These are phyloP conservation scores for Tuber brumale DNA, from an alignment of 495 filamentous ascomycete genomes.

Conservation along the genomic window DNA sequence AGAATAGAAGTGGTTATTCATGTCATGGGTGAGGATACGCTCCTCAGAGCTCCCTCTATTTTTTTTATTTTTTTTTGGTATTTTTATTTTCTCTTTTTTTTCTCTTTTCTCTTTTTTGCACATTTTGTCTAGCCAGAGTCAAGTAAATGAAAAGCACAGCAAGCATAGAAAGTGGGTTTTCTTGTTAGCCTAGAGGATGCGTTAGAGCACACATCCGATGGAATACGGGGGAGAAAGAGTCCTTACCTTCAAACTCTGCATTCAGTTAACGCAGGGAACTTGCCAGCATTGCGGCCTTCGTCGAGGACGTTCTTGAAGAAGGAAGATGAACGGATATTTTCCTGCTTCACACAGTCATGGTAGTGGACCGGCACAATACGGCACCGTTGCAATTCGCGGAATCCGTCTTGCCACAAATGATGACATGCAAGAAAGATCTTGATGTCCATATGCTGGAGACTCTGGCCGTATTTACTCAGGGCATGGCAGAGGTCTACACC, in stretches of 20 bases:
- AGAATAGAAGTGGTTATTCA: background rate
- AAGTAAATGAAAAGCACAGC: background rate
- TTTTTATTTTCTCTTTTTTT: background rate
- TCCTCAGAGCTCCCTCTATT: background rate
- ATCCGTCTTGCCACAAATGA: constrained; percentile 33
- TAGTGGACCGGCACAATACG: constrained; percentile 35
- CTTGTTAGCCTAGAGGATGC: background rate
- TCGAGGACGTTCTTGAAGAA: constrained; percentile 30
- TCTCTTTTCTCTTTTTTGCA: background rate
- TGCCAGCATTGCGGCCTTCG: constrained; percentile 28
- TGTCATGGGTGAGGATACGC: background rate
- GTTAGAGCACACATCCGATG: background rate
- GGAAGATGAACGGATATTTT: constrained; percentile 24
- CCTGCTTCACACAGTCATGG: constrained; percentile 26
- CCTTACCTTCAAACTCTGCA: constrained; percentile 8
- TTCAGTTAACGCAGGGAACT: constrained; percentile 29
- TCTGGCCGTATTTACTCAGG: constrained; percentile 22
- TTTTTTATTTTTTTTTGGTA: background rate
- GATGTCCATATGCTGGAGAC: constrained; percentile 29
- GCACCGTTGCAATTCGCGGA: constrained; percentile 21
- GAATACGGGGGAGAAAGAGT: background rate
- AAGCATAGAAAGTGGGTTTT: background rate
- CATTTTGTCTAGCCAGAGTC: background rate
- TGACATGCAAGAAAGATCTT: constrained; percentile 35
- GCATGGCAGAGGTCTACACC: constrained; percentile 25